Conservation (phyloP, 2,329 filamentous ascomycete species). For the Colletotrichum eleusines region DNA sequence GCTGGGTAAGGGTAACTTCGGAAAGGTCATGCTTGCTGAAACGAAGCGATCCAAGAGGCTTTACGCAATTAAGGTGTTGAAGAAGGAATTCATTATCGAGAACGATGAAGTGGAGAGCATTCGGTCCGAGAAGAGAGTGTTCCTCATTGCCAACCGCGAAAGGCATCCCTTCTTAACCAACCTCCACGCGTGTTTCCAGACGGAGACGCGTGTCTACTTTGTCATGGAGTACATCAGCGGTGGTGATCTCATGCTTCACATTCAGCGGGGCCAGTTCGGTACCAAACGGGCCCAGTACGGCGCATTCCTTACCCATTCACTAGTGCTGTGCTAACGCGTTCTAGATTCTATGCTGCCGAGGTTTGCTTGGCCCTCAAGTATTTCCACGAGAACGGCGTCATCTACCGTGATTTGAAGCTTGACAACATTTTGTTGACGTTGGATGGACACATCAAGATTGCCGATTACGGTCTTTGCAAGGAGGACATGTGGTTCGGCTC, state of each 20-base stretch:
- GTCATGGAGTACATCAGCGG: conserved; percentile 99
- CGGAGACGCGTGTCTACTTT: conserved; percentile 97
- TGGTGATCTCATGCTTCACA: conserved; percentile 98
- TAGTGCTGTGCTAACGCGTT: conserved; percentile 15
- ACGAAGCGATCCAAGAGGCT: conserved; percentile 92
- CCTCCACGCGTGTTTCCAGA: conserved; percentile 98
- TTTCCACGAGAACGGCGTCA: conserved; percentile 99
- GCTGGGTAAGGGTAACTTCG: conserved; percentile 98
- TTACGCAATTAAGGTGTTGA: conserved; percentile 98
- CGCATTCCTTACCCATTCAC: conserved; percentile 44
- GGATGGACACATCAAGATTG: conserved; percentile 98
- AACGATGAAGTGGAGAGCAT: conserved; percentile 99
- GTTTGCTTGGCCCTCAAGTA: conserved; percentile 98
- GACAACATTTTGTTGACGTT: conserved; percentile 92
- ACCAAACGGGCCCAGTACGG: conserved; percentile 93
- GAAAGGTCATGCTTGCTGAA: conserved; percentile 99
- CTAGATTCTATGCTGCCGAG: conserved; percentile 96
- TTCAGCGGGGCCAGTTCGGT: conserved; percentile 95
- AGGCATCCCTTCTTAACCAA: conserved; percentile 95
- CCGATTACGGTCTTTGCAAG: conserved; percentile 98
- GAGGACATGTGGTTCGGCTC: conserved; percentile 99
- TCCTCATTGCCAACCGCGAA: conserved; percentile 96
- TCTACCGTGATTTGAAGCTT: conserved; percentile 97
- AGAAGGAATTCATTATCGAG: conserved; percentile 99
- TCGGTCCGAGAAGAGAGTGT: conserved; percentile 96